Base-by-base conservation (phyloP, 208 protist species). In the Wallacemonas collosoma region DNA sequence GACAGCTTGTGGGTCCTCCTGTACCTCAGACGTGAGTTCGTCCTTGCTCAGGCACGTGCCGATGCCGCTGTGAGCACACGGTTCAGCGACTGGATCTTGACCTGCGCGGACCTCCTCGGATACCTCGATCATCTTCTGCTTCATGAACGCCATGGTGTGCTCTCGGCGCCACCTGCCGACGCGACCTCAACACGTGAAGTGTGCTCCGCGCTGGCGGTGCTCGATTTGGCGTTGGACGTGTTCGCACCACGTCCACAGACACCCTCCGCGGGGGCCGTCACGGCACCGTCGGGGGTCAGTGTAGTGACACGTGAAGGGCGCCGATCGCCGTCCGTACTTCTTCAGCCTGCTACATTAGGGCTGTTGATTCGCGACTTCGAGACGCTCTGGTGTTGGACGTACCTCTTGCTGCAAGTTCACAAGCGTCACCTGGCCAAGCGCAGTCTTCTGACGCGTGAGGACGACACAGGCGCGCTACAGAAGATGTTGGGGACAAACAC, bases 281-380 rank as follows among this genome's bases (percentile, higher is more conserved):
- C 45, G 45, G 45, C 45, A 6, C 45, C 45, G 26, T 26, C 26
- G 26, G 26, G 26, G 26, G 26, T 26, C 45, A 50, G 0, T 12
- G 0, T 12, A 14, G 45, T 6, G 45, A 50, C 45, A 50, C 6
- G 45, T 12, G 45, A 50, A 12, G 5, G 36, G 8, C 60, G 60
- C 4, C 60, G 60, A 38, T 65, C 60, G n/a, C 60, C 60, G 40
- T 44, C 60, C 12, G 63, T 3, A 12, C 64, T 76, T 17, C 44
- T 76, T 12, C 60, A 57, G 12, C 14, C 56, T 8, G 2, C 72
- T 1, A 61, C 72, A 2, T 55, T 76, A 12, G n/a, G 35, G 3
- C 60, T 76, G 15, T 11, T 76, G 4, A 36, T 76, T n/a, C 61
- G 72, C 15, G 72, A 76, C 48, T 2, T 71, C 55, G 61, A 71